Base-by-base conservation (phyloP, 1,284 basidiomycete genomes). In the Cutaneotrichosporon mucoides region DNA sequence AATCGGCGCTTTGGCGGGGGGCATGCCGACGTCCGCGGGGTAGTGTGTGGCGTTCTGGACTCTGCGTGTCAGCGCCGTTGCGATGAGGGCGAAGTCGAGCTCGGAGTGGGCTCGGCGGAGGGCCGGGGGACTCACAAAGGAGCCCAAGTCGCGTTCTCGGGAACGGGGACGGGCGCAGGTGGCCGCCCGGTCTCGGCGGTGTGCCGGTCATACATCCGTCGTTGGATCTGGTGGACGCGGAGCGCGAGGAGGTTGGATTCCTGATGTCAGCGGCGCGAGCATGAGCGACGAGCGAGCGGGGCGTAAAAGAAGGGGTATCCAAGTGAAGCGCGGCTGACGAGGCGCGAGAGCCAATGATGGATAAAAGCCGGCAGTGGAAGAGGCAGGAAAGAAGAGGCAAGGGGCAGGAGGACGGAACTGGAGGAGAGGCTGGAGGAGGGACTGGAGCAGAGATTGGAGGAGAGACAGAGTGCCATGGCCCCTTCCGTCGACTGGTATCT, bases 211-310 rank as follows among this genome's bases (percentile, higher is more conserved):
- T 65, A 65, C 33, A 65, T 45, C 12, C 61, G 53, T 34, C 61
- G 64, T 51, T 65, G 64, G 43, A 65, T 62, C n/a, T 55, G 47
- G 54, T 62, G 47, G 3, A 65, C 64, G 16, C 61, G 57, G 6
- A 65, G 48, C 1, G 64, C 64, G 53, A 65, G 59, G 12, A 65
- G 61, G 54, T 65, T 65, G 9, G 64, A 65, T 62, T 65, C 64
- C 63, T 65, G 56, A 1, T 13, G 48, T 52, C 41, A 61, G 56
- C n/a, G 10, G 12, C 13, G 46, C 44, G 10, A 5, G 41, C 15
- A 43, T 33, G 36, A 8, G 24, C 38, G 13, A 11, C 12, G 35
- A 38, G 12, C 6, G 42, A 10, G 12, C 11, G 33, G 42, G 2
- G n/a, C 16, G 38, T 24, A 24, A 15, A 40, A 9, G 13, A 44